Conservation (phyloP, 306 rosid species). For the Macrotyloma uniflorum region DNA sequence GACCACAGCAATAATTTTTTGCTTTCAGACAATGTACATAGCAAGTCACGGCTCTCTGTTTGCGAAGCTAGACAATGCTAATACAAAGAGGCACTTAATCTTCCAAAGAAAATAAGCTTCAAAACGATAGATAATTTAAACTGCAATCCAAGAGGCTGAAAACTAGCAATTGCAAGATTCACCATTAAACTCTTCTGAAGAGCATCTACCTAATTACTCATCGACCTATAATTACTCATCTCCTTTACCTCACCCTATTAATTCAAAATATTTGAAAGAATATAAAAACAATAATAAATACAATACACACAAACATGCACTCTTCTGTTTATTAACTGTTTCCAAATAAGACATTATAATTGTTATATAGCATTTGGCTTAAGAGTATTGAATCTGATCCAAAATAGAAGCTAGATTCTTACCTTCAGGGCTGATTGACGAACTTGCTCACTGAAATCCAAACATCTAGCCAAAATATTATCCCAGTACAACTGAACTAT, state of each 20-base stretch:
- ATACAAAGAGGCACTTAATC: background rate
- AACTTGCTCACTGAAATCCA: slow-evolving; percentile 78
- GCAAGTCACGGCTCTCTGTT: background rate
- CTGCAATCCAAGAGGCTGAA: slow-evolving; percentile 10
- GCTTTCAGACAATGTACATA: background rate
- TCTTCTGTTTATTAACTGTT: background rate
- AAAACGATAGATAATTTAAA: slow-evolving; percentile 18
- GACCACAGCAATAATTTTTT: background rate
- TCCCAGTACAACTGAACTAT: slow-evolving; percentile 96
- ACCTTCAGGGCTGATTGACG: slow-evolving; percentile 93
- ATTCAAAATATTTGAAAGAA: slow-evolving; percentile 24
- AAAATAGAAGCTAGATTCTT: slow-evolving; percentile 39
- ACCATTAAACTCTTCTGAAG: slow-evolving; percentile 2
- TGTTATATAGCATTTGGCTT: slow-evolving; percentile 4
- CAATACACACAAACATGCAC: background rate
- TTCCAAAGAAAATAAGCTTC: slow-evolving; percentile 1
- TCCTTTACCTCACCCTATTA: slow-evolving; percentile 10
- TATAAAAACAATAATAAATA: background rate
- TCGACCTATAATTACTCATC: slow-evolving; percentile 6
- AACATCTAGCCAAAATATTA: slow-evolving; percentile 74
- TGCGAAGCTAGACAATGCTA: background rate
- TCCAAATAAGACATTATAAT: slow-evolving; percentile 3
- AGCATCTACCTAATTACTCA: slow-evolving; percentile 25
- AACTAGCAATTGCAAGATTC: background rate
- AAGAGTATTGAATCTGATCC: slow-evolving; percentile 18